Evolutionary conservation across 768 basidiomycete species (phyloP), one percentile per base, ranked within the genome.

Genomic region (Leccinum fibrillosum): DNA sequence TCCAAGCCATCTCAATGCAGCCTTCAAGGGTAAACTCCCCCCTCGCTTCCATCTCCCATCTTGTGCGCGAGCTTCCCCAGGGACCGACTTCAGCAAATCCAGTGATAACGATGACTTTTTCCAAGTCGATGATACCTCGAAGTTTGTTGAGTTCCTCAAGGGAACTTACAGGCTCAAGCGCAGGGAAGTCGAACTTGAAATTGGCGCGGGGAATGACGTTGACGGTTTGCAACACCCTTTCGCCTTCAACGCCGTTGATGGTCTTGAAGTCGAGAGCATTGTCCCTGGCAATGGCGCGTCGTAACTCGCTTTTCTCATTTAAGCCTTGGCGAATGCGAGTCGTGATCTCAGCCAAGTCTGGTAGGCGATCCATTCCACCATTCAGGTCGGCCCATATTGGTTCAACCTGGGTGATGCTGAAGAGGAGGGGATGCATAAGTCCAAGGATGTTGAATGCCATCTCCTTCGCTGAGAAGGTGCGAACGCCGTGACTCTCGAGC

Each of bases 381-480:
- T 95, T 97, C 62, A 98, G 80, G 72, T 98, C 97, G 55, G 96
- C 97, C 97, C 97, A 98, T 70, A 98, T 95, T 9, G 97, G 96
- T 72, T 99, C 96, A 49, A 98, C 95, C 73, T 99, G 97, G 11
- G 96, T 97, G 69, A 99, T 96, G 74, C 96, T 97, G 85, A 98
- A 98, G 54, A 99, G 83, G 6, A 98, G 86, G 47, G 97, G 97
- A 70, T 99, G 97, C 96, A 99, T 98, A 52, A 99, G 82, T 59
- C 97, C 96, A 55, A 99, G 88, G 67, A 99, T 94, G 76, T 99
- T 99, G 86, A 99, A 99, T 0, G 97, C 95, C 97, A 98, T 99
- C 77, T 99, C 97, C 78, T 98, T 98, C 28, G 97, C 90, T 1
- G 96, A 98, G 85, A 98, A 99, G 2, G 97, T 99, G 63, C 97